Conservation (phyloP, 225 moss, liverwort and hornwort genomes). For the Rhytidiadelphus loreus region DNA sequence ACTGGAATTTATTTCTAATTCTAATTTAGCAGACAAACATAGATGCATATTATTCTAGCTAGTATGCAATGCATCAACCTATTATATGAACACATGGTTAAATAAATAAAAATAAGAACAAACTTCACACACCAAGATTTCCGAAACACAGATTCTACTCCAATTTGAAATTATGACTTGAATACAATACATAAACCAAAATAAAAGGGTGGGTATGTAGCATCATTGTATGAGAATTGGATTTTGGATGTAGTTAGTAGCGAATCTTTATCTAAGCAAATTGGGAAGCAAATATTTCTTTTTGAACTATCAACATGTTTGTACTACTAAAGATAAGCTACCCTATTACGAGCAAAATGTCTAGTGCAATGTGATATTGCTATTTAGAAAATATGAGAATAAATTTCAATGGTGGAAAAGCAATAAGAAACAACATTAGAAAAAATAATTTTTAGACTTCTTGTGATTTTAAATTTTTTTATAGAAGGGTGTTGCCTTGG, state of each 20-base stretch:
- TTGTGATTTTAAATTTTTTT: not conserved
- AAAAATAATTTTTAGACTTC: not conserved
- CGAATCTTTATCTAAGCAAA: not conserved
- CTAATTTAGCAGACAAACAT: rapidly evolving
- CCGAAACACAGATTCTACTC: not conserved
- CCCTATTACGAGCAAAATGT: rapidly evolving
- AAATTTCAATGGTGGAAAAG: not conserved
- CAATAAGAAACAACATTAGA: rapidly evolving
- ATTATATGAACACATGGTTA: not conserved
- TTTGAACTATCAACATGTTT: not conserved
- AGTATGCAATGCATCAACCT: not conserved
- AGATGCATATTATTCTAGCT: not conserved
- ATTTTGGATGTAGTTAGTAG: not conserved
- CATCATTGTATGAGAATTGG: not conserved
- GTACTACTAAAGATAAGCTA: not conserved
- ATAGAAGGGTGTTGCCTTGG: rapidly evolving
- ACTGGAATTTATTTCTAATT: not conserved
- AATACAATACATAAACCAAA: not conserved
- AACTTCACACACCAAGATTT: not conserved
- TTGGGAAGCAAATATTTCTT: not conserved
- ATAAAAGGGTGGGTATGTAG: rapidly evolving
- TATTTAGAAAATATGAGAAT: not conserved
- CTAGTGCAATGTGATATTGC: not conserved
- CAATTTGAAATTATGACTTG: not conserved
- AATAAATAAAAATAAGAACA: not conserved